These are phyloP conservation scores for Metschnikowia chrysomelidarum DNA, from an alignment of 805 yeast genomes.

Conservation along the genomic window DNA sequence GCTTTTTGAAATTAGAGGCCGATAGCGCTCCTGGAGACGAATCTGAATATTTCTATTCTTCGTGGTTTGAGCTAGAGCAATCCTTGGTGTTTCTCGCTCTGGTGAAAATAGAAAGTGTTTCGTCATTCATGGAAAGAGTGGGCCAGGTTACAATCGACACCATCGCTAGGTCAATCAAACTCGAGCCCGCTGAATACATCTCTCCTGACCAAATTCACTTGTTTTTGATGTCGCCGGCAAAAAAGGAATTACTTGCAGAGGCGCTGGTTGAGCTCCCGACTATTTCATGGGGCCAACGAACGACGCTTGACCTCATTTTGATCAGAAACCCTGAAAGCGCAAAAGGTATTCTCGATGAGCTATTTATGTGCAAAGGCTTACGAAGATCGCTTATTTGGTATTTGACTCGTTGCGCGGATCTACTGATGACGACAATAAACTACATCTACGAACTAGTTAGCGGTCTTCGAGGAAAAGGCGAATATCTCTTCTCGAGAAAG, in stretches of 20 bases:
- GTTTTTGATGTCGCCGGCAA: constrained; percentile 38
- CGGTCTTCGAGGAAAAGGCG: constrained; percentile 53
- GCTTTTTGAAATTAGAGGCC: constrained; percentile 20
- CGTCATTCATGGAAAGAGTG: constrained; percentile 20
- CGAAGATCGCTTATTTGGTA: constrained; percentile 67
- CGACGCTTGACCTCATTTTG: constrained; percentile 51
- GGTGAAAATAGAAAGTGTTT: constrained; percentile 27
- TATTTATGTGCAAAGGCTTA: constrained; percentile 65
- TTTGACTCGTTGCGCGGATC: constrained; percentile 54
- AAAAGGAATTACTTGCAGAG: constrained; percentile 23
- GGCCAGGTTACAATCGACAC: constrained; percentile 46
- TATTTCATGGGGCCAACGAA: constrained; percentile 31
- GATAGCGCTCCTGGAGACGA: constrained; percentile 18
- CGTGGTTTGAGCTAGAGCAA: constrained; percentile 25
- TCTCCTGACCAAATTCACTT: constrained; percentile 54
- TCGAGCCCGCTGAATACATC: constrained; percentile 20
- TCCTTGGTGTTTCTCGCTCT: constrained; percentile 26
- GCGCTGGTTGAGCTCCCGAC: constrained; percentile 29
- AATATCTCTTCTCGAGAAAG: constrained; percentile 50
- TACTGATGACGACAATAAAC: constrained; percentile 55
- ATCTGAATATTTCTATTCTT: constrained; percentile 29
- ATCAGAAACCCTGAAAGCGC: constrained; percentile 52
- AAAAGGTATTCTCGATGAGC: constrained; percentile 61
- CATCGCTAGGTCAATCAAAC: constrained; percentile 46
- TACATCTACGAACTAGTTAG: constrained; percentile 61